Evolutionary conservation across 352 stramenopile genomes (phyloP).

Genomic region (Thalassiosira livingstoniorum): DNA sequence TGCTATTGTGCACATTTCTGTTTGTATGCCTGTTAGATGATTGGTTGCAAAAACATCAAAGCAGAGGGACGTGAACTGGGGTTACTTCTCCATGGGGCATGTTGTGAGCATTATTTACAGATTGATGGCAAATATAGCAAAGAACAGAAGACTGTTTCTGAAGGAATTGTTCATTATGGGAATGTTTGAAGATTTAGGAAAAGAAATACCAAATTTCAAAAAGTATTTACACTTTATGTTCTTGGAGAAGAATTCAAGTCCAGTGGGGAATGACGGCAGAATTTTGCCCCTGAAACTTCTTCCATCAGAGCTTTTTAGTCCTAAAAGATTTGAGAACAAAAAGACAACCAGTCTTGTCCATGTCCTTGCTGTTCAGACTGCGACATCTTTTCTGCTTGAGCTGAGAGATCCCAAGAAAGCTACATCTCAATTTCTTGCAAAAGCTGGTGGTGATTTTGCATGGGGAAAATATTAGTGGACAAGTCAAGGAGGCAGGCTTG

Average conservation of each 20-base stretch:
- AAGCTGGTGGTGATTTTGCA: background rate
- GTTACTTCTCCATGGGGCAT: background rate
- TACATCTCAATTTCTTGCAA: conserved; percentile 5
- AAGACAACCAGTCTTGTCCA: background rate
- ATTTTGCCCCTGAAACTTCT: background rate
- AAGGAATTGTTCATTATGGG: conserved; percentile 12
- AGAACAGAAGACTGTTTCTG: background rate
- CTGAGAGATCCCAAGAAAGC: conserved; percentile 16
- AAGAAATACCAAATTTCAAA: background rate
- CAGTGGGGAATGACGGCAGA: background rate
- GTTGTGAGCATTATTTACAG: background rate
- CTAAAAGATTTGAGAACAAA: background rate
- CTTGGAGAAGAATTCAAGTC: background rate
- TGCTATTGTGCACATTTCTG: conserved; percentile 11
- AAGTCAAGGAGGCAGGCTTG: background rate
- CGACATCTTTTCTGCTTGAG: background rate
- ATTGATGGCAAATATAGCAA: background rate
- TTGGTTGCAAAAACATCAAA: conserved; percentile 13
- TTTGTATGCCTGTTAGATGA: conserved; percentile 24
- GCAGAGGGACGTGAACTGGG: no score
- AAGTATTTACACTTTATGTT: conserved; percentile 10
- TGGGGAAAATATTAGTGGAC: background rate
- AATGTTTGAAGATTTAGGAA: background rate
- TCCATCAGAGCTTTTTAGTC: background rate
- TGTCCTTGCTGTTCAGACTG: background rate